Base-by-base conservation (phyloP, 371 early-diverging fungal species). In the Apophysomyces sp. region DNA sequence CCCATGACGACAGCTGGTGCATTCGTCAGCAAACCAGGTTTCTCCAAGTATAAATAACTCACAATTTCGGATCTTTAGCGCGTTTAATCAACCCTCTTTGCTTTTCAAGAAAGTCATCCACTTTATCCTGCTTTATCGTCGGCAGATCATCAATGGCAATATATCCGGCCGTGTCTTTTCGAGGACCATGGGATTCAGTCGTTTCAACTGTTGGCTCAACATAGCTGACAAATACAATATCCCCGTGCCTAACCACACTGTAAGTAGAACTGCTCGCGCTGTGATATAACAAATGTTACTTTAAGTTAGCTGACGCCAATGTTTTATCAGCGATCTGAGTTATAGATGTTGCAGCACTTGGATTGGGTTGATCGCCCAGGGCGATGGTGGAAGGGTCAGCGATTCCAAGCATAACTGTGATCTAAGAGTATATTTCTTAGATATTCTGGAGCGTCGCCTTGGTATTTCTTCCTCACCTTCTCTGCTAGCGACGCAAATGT, bases 1-100 rank as follows among this genome's bases (percentile, higher is more conserved):
- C 8, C 93, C 89, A 71, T 98, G 99, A 54, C 92, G 91, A 79
- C 99, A 98, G 74, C 93, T 92, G 59, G 27, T 9, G 32, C 57
- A 16, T 34, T 51, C 11, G 16, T 13, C 18, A 31, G 16, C 11
- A 18, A 8, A 24, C 21, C 16, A 31, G 26, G 4, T 24, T 55
- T 39, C 34, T n/a, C n/a, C n/a, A n/a, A 34, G 27, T 49, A 29
- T 44, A 29, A 51, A n/a, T 29, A 24, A 54, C 83, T 69, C 86
- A 93, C 95, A 97, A 94, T 44, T 84, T 87, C 0, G 84, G 62
- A 73, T 96, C 95, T 62, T 87, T 87, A 36, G 69, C 66, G n/a
- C 98, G 84, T 61, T 84, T 81, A 63, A 98, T 96, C 21, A 90
- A 76, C 7, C 98, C 99, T 39, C 84, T 80, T 61, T 90, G 85